These are phyloP conservation scores for Lunularia cruciata DNA, from an alignment of 225 moss, liverwort and hornwort genomes.

Conservation along the genomic window DNA sequence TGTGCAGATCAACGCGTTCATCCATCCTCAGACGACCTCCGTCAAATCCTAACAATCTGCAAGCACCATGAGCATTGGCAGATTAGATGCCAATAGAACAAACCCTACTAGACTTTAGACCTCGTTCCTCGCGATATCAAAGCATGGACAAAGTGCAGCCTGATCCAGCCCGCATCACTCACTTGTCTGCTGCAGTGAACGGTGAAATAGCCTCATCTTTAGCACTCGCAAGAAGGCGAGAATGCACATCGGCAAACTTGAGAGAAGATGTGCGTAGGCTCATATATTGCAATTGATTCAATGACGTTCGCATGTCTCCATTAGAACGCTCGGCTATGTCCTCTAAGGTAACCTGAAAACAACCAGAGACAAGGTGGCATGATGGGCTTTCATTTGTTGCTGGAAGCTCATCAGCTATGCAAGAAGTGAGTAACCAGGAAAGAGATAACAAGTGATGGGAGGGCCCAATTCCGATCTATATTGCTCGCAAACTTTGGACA, in stretches of 20 bases:
- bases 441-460: too few relatives aligned
- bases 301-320: slow-evolving; percentile 97
- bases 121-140: too few relatives aligned
- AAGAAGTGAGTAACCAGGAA: too few relatives aligned
- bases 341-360: slow-evolving; percentile 73
- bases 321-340: slow-evolving; percentile 90
- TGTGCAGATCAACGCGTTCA: slow-evolving; percentile 87
- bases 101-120: too few relatives aligned
- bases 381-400: too few relatives aligned
- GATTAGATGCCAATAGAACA: too few relatives aligned
- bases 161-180: slow-evolving; percentile 19
- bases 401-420: too few relatives aligned
- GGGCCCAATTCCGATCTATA: too few relatives aligned
- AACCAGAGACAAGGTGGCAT: background rate
- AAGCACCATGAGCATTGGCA: slow-evolving; percentile 1
- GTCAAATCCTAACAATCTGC: slow-evolving; percentile 81
- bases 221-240: slow-evolving; percentile 83
- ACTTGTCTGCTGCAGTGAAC: slow-evolving; percentile 93
- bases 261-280: slow-evolving; percentile 68
- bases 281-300: slow-evolving; percentile 98
- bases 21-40: slow-evolving; percentile 89
- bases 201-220: slow-evolving; percentile 88
- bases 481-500: too few relatives aligned
- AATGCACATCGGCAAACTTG: slow-evolving; percentile 77
- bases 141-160: background rate